Base-by-base conservation (phyloP, 805 yeast species). In the Komagataella ulmi region DNA sequence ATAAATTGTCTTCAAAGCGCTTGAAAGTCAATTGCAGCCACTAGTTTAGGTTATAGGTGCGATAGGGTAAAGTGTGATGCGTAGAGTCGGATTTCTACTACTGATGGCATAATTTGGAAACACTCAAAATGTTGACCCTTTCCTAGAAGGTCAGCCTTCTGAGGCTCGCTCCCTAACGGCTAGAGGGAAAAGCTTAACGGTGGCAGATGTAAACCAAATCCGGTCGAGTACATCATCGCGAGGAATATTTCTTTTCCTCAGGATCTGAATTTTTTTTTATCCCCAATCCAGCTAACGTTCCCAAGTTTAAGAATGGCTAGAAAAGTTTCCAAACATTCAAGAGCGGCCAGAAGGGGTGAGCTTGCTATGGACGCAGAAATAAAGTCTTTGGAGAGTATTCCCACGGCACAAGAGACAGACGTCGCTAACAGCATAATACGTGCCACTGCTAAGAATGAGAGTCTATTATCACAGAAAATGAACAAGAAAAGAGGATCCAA, bases 311-410 rank as follows among this genome's bases (percentile, higher is more conserved):
- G 51, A 49, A 12, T 47, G 45, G 44, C 43, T 45, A 8, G 51
- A 50, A 17, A 44, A 50, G 45, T 46, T 23, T 17, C 45, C 24
- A 30, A 30, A n/a, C 47, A 48, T 36, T 17, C 45, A 19, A 48
- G 53, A 48, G 49, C 51, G 17, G 48, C 40, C 21, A 8, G 45
- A 47, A 21, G 48, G 24, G 30, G 52, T 24, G 48, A 51, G 48
- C 44, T 45, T 17, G 50, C 24, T 17, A 18, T 47, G 45, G 47
- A 47, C 30, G 52, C 45, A 50, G 52, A 17, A 30, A 17, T 21
- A n/a, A 21, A 45, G 44, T 45, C 47, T 18, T 23, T 45, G 23
- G 30, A 45, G 24, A 45, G 12, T 7, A 14, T 45, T 18, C 47
- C 47, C 7, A 21, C 30, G 19, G 47, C 47, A 17, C 24, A 21